Percentiles rank a stretch among this genome's conserved stretches.
Conservation (phyloP, 169 alveolate species). For the Plasmodium chabaudi region DNA sequence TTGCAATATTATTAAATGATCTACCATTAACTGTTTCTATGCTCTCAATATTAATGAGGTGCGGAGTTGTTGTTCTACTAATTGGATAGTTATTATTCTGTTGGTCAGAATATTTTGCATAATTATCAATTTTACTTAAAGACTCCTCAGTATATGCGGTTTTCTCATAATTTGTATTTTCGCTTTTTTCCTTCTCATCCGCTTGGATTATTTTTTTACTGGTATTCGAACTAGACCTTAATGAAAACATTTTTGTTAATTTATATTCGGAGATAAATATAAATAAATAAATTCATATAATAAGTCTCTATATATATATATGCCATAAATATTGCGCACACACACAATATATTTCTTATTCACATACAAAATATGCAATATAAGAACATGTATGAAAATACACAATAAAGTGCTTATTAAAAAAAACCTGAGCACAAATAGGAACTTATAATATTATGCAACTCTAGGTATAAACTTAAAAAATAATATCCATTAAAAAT, state of each 20-base stretch:
- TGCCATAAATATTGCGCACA: no score
- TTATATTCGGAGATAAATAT: background rate
- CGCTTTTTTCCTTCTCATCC: constrained; percentile 20
- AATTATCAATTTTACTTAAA: constrained; percentile 35
- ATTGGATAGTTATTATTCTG: constrained; percentile 32
- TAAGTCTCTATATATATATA: background rate
- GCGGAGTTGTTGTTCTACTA: constrained; percentile 69
- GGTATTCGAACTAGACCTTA: constrained; percentile 34
- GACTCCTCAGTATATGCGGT: constrained; percentile 33
- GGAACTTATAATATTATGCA: background rate
- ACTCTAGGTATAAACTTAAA: background rate
- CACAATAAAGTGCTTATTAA: no score
- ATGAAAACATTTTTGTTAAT: constrained; percentile 11
- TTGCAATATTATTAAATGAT: constrained; percentile 11
- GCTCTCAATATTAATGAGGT: constrained; percentile 36
- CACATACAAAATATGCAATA: no score
- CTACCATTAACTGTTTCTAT: constrained; percentile 61
- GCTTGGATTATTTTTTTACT: constrained; percentile 5
- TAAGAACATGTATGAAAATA: no score
- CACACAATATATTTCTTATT: no score
- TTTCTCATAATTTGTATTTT: background rate
- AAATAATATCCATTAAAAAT: background rate
- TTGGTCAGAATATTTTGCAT: constrained; percentile 31
- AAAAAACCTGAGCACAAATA: background rate
- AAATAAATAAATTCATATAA: background rate